A percentile compares a stretch with the other conserved stretches of the same genome.
These are phyloP conservation scores for Brettanomyces anomalus DNA, from an alignment of 805 yeast species.

Conservation along the genomic window DNA sequence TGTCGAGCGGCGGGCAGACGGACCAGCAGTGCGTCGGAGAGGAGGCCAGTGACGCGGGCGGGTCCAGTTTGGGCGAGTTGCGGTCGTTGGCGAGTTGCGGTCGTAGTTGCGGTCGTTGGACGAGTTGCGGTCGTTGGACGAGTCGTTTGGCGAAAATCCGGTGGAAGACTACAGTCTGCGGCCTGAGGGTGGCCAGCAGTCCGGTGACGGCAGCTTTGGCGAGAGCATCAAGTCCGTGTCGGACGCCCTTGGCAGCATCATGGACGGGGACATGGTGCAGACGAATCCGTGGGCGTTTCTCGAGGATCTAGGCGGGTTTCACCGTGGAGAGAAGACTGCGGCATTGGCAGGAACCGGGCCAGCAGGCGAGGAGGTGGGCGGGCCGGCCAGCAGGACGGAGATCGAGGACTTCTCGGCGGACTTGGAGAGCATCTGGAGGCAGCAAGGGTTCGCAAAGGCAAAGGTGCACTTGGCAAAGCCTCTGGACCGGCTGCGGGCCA, in stretches of 20 bases:
- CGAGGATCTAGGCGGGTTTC: slow-evolving; percentile 10
- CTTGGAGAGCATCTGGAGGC: no score
- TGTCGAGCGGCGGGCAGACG: background rate
- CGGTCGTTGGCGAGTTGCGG: no score
- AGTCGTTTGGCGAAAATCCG: background rate
- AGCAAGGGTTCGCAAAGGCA: no score
- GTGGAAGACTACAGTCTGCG: no score
- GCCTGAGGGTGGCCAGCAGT: no score
- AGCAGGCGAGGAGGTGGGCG: background rate
- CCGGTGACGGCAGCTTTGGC: background rate
- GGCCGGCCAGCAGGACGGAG: background rate
- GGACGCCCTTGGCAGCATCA: slow-evolving; percentile 12
- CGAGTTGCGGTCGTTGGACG: no score
- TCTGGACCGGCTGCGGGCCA: background rate
- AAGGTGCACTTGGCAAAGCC: no score
- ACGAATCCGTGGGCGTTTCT: slow-evolving; percentile 13
- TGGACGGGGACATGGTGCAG: slow-evolving; percentile 10
- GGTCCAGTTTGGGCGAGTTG: background rate
- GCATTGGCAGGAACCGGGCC: background rate
- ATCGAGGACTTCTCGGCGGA: no score
- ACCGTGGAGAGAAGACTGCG: background rate
- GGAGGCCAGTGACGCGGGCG: background rate
- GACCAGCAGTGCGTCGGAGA: background rate
- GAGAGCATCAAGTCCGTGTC: slow-evolving; percentile 10
- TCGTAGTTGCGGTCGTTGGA: no score